phyloP scores from a whole-genome alignment of 2,329 filamentous ascomycete genomes.

The Talaromyces sp. region DNA sequence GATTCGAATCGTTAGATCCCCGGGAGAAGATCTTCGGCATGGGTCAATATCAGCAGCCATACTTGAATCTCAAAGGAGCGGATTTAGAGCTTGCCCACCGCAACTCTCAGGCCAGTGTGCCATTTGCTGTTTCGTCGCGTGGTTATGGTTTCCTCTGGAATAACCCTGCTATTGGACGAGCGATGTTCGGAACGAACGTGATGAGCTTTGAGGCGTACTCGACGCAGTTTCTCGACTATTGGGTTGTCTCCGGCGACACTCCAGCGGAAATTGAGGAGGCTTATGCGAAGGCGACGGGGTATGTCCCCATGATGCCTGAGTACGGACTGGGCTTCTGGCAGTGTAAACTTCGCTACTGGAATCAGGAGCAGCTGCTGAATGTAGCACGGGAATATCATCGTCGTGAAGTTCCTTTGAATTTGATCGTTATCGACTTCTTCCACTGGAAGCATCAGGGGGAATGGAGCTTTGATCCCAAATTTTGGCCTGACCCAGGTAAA shows the following conservation, averaged over 20 bases:
- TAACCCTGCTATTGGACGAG: conserved; percentile 64
- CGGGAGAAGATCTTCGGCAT: conserved; percentile 68
- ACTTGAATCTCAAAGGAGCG: conserved; percentile 63
- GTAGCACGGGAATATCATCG: conserved; percentile 63
- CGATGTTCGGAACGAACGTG: conserved; percentile 62
- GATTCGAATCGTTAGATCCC: conserved; percentile 59
- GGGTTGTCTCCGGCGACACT: conserved; percentile 62
- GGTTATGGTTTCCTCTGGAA: conserved; percentile 70
- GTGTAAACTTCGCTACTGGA: conserved; percentile 67
- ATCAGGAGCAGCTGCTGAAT: conserved; percentile 63
- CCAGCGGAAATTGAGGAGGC: conserved; percentile 60
- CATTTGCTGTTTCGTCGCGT: conserved; percentile 62
- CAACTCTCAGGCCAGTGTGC: conserved; percentile 68
- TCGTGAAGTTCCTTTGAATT: conserved; percentile 60
- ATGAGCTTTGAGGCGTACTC: conserved; percentile 65
- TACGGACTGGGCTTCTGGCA: conserved; percentile 71
- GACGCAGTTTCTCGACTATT: conserved; percentile 63
- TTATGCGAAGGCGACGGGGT: conserved; percentile 61
- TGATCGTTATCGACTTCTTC: conserved; percentile 71
- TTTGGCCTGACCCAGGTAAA: conserved; percentile 65
- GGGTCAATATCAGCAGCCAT: conserved; percentile 69
- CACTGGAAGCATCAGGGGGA: conserved; percentile 70
- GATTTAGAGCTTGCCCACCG: conserved; percentile 68
- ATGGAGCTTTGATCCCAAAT: conserved; percentile 66
- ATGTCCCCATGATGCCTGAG: conserved; percentile 68